Conservation (phyloP, 495 filamentous ascomycete genomes). For the Xylaria sp. region DNA sequence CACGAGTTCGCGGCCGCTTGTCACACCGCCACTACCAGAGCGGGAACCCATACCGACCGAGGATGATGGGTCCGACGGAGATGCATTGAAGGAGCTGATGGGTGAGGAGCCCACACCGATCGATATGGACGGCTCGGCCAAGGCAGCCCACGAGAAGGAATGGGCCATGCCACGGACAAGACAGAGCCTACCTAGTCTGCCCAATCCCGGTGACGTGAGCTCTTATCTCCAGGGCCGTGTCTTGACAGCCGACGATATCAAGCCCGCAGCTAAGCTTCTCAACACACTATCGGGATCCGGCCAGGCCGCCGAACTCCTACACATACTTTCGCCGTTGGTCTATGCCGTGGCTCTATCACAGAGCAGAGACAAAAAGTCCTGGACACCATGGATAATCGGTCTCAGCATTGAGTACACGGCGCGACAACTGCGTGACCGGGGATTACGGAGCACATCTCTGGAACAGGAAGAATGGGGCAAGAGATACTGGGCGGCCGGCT, state of each 20-base stretch:
- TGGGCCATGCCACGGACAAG: conserved; percentile 98
- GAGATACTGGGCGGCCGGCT: conserved; percentile 86
- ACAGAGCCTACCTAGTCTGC: conserved; percentile 79
- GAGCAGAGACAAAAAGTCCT: conserved; percentile 67
- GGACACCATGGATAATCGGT: conserved; percentile 91
- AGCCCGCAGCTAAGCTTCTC: conserved; percentile 81
- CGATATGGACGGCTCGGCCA: conserved; percentile 32
- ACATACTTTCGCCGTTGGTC: conserved; percentile 86
- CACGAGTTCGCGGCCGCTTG: conserved; percentile 82
- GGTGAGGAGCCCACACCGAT: conserved; percentile 34
- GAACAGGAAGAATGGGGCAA: conserved; percentile 88
- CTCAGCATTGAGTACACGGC: conserved; percentile 87
- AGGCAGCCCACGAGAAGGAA: conserved; percentile 52
- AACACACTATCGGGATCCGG: conserved; percentile 75
- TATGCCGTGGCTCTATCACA: conserved; percentile 87
- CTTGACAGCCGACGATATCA: conserved; percentile 94
- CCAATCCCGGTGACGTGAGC: conserved; percentile 78
- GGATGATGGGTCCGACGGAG: conserved; percentile 49
- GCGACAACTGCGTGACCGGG: conserved; percentile 76
- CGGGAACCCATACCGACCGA: conserved; percentile 73
- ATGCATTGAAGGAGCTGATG: conserved; percentile 44
- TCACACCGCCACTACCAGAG: conserved; percentile 86
- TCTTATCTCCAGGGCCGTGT: conserved; percentile 90
- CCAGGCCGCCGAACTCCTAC: conserved; percentile 83
- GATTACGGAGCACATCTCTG: conserved; percentile 78